Evolutionary conservation across 2,329 filamentous ascomycete genomes (phyloP).

Genomic region (Epichloe uncinata): DNA sequence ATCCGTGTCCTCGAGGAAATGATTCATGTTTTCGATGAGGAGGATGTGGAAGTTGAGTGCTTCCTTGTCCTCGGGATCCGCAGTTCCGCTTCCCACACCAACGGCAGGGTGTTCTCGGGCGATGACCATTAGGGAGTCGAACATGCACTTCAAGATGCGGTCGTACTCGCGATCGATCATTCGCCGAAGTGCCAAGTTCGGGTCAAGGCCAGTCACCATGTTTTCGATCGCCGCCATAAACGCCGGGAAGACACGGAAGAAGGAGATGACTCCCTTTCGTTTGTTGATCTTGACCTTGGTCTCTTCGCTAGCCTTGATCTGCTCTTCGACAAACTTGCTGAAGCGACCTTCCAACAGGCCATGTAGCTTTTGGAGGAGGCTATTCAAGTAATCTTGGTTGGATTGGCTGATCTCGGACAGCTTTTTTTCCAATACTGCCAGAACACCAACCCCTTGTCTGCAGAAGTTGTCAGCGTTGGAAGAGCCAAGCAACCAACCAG

Average conservation of each 20-base stretch:
- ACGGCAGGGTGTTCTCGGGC: conserved; percentile 54
- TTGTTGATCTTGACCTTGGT: conserved; percentile 99
- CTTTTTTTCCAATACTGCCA: conserved; percentile 66
- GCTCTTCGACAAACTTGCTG: conserved; percentile 82
- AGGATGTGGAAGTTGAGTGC: conserved; percentile 95
- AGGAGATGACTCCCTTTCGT: conserved; percentile 88
- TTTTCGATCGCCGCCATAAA: conserved; percentile 77
- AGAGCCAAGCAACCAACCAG: not conserved
- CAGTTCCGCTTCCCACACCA: conserved; percentile 27
- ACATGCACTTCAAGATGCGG: conserved; percentile 87
- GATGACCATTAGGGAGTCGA: conserved; percentile 91
- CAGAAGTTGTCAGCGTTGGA: conserved; percentile 7
- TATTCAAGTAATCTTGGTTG: conserved; percentile 83
- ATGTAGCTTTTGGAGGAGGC: conserved; percentile 66
- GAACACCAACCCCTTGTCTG: conserved; percentile 79
- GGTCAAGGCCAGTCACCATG: conserved; percentile 52
- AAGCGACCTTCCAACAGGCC: conserved; percentile 62
- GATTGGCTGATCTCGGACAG: conserved; percentile 70
- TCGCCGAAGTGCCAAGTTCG: conserved; percentile 50
- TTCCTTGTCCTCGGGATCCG: conserved; percentile 77
- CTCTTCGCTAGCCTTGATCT: conserved; percentile 90
- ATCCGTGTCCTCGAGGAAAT: conserved; percentile 87
- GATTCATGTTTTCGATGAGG: conserved; percentile 97
- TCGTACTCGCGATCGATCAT: conserved; percentile 80
- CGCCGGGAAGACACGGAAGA: conserved; percentile 84